Conservation (phyloP, 2,329 filamentous ascomycete genomes). For the Chaetomiaceae sp. region DNA sequence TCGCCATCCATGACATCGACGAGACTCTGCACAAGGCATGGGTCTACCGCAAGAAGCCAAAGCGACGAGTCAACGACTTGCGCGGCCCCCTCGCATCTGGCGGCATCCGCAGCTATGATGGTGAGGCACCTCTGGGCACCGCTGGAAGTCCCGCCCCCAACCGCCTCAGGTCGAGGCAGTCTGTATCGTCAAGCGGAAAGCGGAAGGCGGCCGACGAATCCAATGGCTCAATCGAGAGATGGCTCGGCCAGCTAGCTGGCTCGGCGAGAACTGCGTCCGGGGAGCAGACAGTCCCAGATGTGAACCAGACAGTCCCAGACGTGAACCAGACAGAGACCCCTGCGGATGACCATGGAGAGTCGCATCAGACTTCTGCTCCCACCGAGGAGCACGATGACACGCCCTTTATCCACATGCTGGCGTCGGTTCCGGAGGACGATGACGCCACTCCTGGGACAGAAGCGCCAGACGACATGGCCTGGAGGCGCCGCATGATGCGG, state of each 20-base stretch:
- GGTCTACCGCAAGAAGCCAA: conserved; percentile 6
- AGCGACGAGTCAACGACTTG: neutral
- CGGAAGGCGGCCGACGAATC: neutral
- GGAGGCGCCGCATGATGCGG: neutral
- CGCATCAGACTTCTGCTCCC: neutral
- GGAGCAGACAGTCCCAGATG: too few species aligned
- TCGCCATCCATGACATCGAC: conserved; percentile 17
- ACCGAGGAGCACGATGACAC: conserved; percentile 1
- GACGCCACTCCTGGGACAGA: neutral
- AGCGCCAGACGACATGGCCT: conserved; percentile 1
- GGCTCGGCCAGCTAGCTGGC: too few species aligned
- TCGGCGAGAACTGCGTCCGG: too few species aligned
- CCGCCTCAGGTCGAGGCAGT: neutral
- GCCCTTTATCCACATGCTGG: neutral
- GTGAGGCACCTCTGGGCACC: conserved; percentile 4
- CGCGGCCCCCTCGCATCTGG: neutral
- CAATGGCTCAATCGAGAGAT: neutral
- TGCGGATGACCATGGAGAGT: neutral
- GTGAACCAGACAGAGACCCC: too few species aligned
- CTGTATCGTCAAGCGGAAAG: neutral
- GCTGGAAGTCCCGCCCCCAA: neutral
- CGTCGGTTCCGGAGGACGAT: conserved; percentile 7
- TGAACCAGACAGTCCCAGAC: too few species aligned
- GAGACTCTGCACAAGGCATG: conserved; percentile 10
- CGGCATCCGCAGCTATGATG: conserved; percentile 5